Conservation (phyloP, 306 rosid species). For the Quercus gilva region DNA sequence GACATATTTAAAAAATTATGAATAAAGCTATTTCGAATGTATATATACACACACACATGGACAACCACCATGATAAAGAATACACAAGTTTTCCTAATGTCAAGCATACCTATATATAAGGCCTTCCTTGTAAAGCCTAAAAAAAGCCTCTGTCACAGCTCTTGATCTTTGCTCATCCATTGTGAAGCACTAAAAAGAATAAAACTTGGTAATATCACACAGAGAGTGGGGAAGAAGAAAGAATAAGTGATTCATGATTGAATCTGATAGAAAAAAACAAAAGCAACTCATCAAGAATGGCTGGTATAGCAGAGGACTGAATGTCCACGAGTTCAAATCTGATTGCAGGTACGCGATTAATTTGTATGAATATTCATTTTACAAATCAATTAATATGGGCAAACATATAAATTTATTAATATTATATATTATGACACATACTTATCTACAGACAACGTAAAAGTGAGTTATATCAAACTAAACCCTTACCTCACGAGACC, state of each 20-base stretch:
- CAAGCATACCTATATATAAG: constrained; percentile 76
- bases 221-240: not conserved
- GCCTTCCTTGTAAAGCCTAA: constrained; percentile 65
- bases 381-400: too few relatives aligned
- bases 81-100: constrained; percentile 1
- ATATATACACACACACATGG: not conserved
- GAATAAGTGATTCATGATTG: not conserved
- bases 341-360: too few relatives aligned
- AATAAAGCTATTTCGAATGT: not conserved
- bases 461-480: not conserved
- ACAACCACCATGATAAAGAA: constrained; percentile 3
- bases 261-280: not conserved
- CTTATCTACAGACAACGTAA: not conserved
- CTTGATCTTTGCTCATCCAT: constrained; percentile 86
- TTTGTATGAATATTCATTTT: too few relatives aligned
- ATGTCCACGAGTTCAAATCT: too few relatives aligned
- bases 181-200: constrained; percentile 73
- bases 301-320: too few relatives aligned
- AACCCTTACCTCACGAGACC: constrained; percentile 89
- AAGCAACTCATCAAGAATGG: not conserved
- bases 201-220: not conserved
- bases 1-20: constrained; percentile 4
- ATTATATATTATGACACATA: too few relatives aligned
- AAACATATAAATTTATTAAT: too few relatives aligned
- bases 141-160: constrained; percentile 95